These are phyloP conservation scores for Cladochytrium replicatum DNA, from an alignment of 192 early-diverging fungal genomes.

Conservation along the genomic window DNA sequence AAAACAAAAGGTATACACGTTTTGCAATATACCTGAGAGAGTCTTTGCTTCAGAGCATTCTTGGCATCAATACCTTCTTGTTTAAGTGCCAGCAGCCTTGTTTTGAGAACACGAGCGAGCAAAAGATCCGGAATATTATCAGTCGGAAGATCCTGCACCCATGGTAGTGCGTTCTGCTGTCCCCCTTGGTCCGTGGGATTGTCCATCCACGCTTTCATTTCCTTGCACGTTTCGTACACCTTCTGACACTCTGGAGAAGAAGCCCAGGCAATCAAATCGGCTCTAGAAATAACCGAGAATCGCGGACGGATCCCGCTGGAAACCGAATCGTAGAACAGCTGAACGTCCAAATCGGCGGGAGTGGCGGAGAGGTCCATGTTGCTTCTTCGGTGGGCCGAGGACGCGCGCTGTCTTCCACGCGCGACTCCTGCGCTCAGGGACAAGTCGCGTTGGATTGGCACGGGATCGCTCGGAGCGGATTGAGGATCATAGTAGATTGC, in stretches of 20 bases:
- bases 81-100: slow-evolving; percentile 26
- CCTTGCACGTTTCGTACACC: slow-evolving; percentile 33
- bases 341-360: slow-evolving; percentile 1
- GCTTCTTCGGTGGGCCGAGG: not conserved
- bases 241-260: slow-evolving; percentile 32
- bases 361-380: not conserved
- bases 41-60: slow-evolving; percentile 14
- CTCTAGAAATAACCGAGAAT: slow-evolving; percentile 27
- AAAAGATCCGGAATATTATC: slow-evolving; percentile 25
- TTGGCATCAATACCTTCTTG: slow-evolving; percentile 38
- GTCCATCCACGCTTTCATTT: slow-evolving; percentile 33
- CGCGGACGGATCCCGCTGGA: slow-evolving; percentile 23
- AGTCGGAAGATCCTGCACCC: too few relatives aligned
- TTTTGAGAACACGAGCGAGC: slow-evolving; percentile 32
- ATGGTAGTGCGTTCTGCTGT: too few relatives aligned
- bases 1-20: slow-evolving; percentile 1
- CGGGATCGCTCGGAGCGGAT: not conserved
- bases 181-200: too few relatives aligned
- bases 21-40: slow-evolving; percentile 5
- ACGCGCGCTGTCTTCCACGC: too few relatives aligned
- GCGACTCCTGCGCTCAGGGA: too few relatives aligned
- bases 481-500: slow-evolving; percentile 9
- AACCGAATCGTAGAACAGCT: slow-evolving; percentile 17
- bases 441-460: slow-evolving; percentile 1
- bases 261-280: slow-evolving; percentile 29